These are phyloP conservation scores for Mucor sp. DNA, from an alignment of 371 early-diverging fungal genomes.

Conservation along the genomic window DNA sequence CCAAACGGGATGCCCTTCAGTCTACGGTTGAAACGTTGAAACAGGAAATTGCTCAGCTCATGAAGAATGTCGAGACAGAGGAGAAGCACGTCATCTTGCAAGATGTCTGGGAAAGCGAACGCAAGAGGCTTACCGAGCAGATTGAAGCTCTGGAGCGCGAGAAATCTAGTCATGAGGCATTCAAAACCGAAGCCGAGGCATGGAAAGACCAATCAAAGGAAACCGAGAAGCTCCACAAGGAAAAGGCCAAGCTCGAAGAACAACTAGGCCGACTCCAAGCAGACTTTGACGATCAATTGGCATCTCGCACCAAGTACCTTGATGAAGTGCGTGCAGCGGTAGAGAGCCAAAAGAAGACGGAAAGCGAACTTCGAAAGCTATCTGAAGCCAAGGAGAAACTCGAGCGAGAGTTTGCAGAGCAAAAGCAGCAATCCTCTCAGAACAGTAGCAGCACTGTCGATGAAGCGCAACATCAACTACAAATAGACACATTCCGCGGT, in stretches of 20 bases:
- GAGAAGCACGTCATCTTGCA: slow-evolving; percentile 50
- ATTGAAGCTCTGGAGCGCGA: slow-evolving; percentile 41
- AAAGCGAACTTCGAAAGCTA: slow-evolving; percentile 41
- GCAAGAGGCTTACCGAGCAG: slow-evolving; percentile 53
- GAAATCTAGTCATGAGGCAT: slow-evolving; percentile 28
- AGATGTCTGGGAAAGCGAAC: slow-evolving; percentile 60
- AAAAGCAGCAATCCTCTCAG: slow-evolving; percentile 23
- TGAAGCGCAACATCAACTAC: slow-evolving; percentile 30
- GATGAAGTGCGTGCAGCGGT: slow-evolving; percentile 42
- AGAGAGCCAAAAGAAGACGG: slow-evolving; percentile 51
- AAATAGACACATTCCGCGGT: slow-evolving; percentile 35
- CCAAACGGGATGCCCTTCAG: slow-evolving; percentile 35
- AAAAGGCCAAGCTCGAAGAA: slow-evolving; percentile 39
- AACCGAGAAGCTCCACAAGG: slow-evolving; percentile 38
- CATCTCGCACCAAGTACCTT: slow-evolving; percentile 35
- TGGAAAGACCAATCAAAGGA: slow-evolving; percentile 44
- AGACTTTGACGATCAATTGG: slow-evolving; percentile 39
- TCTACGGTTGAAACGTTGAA: slow-evolving; percentile 50
- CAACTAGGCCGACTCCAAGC: slow-evolving; percentile 34
- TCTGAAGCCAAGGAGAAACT: slow-evolving; percentile 48
- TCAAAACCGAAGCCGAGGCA: slow-evolving; percentile 42
- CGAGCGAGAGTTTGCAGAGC: slow-evolving; percentile 38
- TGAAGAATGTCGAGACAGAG: slow-evolving; percentile 39
- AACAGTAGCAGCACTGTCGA: slow-evolving; percentile 22
- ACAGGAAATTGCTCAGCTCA: slow-evolving; percentile 51